Percentiles rank a stretch among this genome's conserved stretches.
Evolutionary conservation across 345 rosid species (phyloP).

Genomic region (Eucalyptus cloeziana): DNA sequence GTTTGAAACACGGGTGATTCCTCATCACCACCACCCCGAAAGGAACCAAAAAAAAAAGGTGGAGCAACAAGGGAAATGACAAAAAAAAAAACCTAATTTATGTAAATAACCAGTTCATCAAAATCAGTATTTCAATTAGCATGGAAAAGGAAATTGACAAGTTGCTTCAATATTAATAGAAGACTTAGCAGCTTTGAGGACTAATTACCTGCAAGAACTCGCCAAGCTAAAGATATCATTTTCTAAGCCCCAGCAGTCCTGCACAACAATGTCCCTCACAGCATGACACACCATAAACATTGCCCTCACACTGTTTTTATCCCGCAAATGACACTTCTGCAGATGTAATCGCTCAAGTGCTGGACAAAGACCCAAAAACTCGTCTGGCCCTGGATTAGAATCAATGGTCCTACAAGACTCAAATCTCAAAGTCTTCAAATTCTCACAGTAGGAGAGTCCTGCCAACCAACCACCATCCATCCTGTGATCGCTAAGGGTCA

Average conservation of each 20-base stretch:
- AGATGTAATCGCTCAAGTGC: conserved; percentile 72
- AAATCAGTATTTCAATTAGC: neutral
- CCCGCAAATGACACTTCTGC: conserved; percentile 71
- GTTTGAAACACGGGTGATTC: neutral
- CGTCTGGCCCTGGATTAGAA: conserved; percentile 55
- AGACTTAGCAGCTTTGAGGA: neutral
- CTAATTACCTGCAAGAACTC: conserved; percentile 53
- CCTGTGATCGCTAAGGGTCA: conserved; percentile 67
- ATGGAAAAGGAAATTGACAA: neutral
- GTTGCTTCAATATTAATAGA: neutral
- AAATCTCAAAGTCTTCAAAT: conserved; percentile 77
- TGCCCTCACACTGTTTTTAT: conserved; percentile 41
- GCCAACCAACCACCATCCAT: conserved; percentile 95
- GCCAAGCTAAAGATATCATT: conserved; percentile 55
- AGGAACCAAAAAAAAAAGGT: neutral
- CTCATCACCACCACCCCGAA: neutral
- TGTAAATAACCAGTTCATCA: neutral
- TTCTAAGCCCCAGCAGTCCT: conserved; percentile 92
- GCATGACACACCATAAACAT: conserved; percentile 62
- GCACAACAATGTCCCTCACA: conserved; percentile 61
- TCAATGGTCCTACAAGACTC: conserved; percentile 68
- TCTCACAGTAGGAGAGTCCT: conserved; percentile 69
- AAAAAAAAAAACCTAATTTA: neutral
- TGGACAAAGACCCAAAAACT: conserved; percentile 59
- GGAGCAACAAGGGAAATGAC: neutral